Base-by-base conservation (phyloP, 352 stramenopile species). In the Nothophytophthora sp. region DNA sequence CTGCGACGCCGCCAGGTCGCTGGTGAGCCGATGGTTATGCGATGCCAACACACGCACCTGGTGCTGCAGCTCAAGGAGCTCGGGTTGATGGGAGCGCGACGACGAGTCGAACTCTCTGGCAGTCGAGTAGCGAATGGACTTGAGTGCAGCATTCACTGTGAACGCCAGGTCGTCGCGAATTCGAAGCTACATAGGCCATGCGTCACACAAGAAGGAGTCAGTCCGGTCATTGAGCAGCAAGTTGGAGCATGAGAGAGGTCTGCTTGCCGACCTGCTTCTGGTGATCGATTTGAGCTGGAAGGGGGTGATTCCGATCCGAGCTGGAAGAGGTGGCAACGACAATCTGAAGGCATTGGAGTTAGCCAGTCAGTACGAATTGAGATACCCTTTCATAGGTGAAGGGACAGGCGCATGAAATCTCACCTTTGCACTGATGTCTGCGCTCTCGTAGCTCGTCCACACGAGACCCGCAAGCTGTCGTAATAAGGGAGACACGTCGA, bases 61-160 rank as follows among this genome's bases (percentile, higher is more conserved):
- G 23, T 82, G 60, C 50, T 88, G 73, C 35, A 84, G 50, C 44
- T 86, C 72, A 39, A 62, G 42, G 7, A 80, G 39, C 16, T 76
- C 64, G 4, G 70, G 53, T 20, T 70, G 46, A 15, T 69, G 45
- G 0, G 43, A 20, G 2, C 52, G 19, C 18, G 40, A 36, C 16
- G 29, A 15, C 19, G 33, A 19, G 19, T 50, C 25, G 15, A 28
- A 32, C 12, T 29, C 30, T 5, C 20, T 22, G 1, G 16, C 42
- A 1, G 60, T 33, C 8, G 73, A 60, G 12, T 79, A 71, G 27
- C 73, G 67, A 39, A 91, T 90, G 8, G 83, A 93, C 44, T 84
- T 84, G 25, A 93, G 71, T 9, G 78, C 79, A 6, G 83, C 83
- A 43, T 92, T 91, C 15, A 90, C 79, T 30, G 77, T 90, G 58